Evolutionary conservation across 352 stramenopile genomes (phyloP).

Genomic region (Globisporangium apiculatum): DNA sequence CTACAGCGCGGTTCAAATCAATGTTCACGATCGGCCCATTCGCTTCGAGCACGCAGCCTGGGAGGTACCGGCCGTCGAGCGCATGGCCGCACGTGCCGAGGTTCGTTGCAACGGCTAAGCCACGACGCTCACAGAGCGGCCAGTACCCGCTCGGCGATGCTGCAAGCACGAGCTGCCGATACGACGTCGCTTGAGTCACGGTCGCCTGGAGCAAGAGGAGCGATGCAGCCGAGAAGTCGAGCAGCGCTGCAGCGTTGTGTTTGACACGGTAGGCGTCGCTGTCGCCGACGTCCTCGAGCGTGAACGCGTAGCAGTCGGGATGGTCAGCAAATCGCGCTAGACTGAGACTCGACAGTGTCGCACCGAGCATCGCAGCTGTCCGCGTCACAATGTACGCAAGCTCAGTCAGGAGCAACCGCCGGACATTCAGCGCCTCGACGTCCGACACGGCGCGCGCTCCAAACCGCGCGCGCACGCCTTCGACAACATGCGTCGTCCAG

Average conservation of each 20-base stretch:
- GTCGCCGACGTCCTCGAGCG: constrained; percentile 56
- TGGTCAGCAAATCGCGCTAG: constrained; percentile 37
- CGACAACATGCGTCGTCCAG: constrained; percentile 65
- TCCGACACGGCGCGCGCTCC: constrained; percentile 51
- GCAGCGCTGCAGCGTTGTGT: constrained; percentile 68
- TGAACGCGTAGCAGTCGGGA: constrained; percentile 69
- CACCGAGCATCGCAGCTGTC: constrained; percentile 45
- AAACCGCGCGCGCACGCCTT: constrained; percentile 73
- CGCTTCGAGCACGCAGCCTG: constrained; percentile 60
- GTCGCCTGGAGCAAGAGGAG: constrained; percentile 73
- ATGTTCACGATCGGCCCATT: constrained; percentile 76
- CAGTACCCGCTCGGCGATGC: constrained; percentile 81
- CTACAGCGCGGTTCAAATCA: constrained; percentile 67
- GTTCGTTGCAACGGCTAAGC: constrained; percentile 61
- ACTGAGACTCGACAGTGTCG: constrained; percentile 31
- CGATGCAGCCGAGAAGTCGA: constrained; percentile 87
- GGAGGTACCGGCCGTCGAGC: constrained; percentile 48
- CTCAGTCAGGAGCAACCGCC: constrained; percentile 35
- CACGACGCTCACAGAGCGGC: constrained; percentile 80
- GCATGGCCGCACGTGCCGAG: constrained; percentile 40
- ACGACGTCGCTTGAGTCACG: constrained; percentile 67
- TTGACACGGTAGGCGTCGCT: constrained; percentile 52
- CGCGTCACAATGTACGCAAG: constrained; percentile 49
- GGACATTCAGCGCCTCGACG: constrained; percentile 76
- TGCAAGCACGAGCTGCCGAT: constrained; percentile 63